Percentiles rank a stretch among this genome's conserved stretches.
phyloP scores from a whole-genome alignment of 495 filamentous ascomycete species.

The Aspergillus affinis region DNA sequence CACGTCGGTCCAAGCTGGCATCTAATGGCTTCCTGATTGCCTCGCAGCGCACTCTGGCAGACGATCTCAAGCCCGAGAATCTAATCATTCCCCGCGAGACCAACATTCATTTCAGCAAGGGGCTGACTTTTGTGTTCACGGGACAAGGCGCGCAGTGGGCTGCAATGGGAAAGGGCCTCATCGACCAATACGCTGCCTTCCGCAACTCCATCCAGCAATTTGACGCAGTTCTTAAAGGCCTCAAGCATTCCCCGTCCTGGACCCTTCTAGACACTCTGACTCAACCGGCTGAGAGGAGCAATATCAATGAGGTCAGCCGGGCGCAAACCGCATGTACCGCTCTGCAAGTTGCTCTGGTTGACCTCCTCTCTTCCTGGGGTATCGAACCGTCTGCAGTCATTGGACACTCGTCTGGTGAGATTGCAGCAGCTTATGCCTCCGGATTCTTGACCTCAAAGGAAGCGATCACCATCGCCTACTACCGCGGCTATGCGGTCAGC shows the following conservation, averaged over 20 bases:
- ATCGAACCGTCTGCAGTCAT: neutral
- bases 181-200: neutral
- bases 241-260: neutral
- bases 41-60: neutral
- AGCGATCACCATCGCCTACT: neutral
- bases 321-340: neutral
- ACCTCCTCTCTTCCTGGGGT: neutral
- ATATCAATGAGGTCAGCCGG: neutral
- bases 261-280: neutral
- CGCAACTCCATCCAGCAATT: neutral
- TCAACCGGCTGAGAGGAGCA: too few species aligned
- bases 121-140: neutral
- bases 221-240: neutral
- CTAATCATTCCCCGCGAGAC: neutral
- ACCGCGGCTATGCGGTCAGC: neutral
- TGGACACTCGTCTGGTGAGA: neutral
- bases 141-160: conserved; percentile 1
- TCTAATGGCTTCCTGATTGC: too few species aligned
- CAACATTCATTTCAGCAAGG: neutral
- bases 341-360: neutral
- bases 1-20: neutral
- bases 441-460: neutral
- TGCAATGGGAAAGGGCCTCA: neutral
- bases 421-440: neutral
- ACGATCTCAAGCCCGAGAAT: neutral